These are phyloP conservation scores for Coemansia sp. DNA, from an alignment of 192 early-diverging fungal species.

Conservation along the genomic window DNA sequence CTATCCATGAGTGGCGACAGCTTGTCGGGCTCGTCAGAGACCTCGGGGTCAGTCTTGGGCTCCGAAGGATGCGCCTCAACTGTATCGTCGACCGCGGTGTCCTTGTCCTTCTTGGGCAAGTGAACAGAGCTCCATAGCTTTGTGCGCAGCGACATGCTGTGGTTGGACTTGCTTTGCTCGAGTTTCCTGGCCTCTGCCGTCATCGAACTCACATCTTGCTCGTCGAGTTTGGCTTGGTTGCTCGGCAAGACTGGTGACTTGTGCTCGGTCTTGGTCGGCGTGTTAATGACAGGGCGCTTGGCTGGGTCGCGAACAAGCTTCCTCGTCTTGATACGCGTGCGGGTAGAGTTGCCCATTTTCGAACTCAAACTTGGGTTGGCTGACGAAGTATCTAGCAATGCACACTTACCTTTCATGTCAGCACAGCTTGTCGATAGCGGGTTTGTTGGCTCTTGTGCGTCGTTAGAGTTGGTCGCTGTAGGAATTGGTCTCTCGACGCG, in stretches of 20 bases:
- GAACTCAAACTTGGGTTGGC: conserved; percentile 38
- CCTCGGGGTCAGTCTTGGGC: background rate
- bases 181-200: background rate
- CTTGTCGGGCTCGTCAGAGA: background rate
- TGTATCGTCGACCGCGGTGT: background rate
- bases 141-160: conserved; percentile 18
- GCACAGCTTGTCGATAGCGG: background rate
- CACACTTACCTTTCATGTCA: conserved; percentile 9
- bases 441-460: background rate
- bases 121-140: conserved; percentile 10
- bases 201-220: background rate
- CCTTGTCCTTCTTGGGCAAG: conserved; percentile 1
- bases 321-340: conserved; percentile 25
- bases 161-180: conserved; percentile 6
- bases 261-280: background rate
- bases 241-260: conserved; percentile 2
- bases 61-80: background rate
- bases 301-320: conserved; percentile 37
- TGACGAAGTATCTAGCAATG: conserved; percentile 45
- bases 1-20: conserved; percentile 31
- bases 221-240: background rate
- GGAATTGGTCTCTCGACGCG: background rate
- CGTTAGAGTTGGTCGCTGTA: background rate
- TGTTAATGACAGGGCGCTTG: conserved; percentile 11
- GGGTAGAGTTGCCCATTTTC: background rate